phyloP scores from a whole-genome alignment of 768 basidiomycete genomes.

The Gelatoporia subvermispora region DNA sequence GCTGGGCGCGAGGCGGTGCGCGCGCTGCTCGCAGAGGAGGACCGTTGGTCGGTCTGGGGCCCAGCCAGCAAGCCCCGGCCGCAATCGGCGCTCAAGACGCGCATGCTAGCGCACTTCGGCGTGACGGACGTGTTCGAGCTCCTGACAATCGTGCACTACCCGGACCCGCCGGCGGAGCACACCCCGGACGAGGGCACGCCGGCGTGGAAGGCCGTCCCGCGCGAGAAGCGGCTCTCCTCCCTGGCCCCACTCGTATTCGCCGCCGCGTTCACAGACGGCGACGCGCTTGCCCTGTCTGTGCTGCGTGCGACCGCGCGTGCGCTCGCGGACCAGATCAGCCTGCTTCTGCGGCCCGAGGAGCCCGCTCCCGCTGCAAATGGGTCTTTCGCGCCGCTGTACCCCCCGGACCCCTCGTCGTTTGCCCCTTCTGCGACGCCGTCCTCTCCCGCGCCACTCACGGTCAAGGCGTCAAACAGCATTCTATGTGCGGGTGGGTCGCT shows the following conservation, averaged over 20 bases:
- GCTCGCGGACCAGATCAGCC: slow-evolving; percentile 56
- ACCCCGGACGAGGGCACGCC: slow-evolving; percentile 21
- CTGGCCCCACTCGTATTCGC: slow-evolving; percentile 75
- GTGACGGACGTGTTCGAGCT: slow-evolving; percentile 58
- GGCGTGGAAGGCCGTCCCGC: slow-evolving; percentile 19
- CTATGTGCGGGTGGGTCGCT: slow-evolving; percentile 80
- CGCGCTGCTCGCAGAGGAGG: slow-evolving; percentile 54
- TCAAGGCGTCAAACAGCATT: slow-evolving; percentile 52
- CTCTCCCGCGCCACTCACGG: slow-evolving; percentile 15
- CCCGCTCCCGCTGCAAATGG: slow-evolving; percentile 1
- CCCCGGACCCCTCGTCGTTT: slow-evolving; percentile 2
- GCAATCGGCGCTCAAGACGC: slow-evolving; percentile 33
- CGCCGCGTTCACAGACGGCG: slow-evolving; percentile 65
- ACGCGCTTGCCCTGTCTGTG: slow-evolving; percentile 60
- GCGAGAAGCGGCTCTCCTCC: slow-evolving; percentile 72
- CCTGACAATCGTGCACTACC: slow-evolving; percentile 56
- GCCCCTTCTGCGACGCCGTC: slow-evolving; percentile 22
- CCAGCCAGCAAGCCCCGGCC: slow-evolving; percentile 5
- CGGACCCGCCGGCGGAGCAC: slow-evolving; percentile 38
- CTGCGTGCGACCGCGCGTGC: slow-evolving; percentile 45
- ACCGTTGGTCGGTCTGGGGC: slow-evolving; percentile 37
- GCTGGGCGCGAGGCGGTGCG: slow-evolving; percentile 75
- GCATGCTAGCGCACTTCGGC: slow-evolving; percentile 52
- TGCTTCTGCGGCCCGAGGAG: slow-evolving; percentile 41
- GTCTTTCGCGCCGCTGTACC: no score